Conservation (phyloP, 2,329 filamentous ascomycete species). For the Fusarium sacchari region DNA sequence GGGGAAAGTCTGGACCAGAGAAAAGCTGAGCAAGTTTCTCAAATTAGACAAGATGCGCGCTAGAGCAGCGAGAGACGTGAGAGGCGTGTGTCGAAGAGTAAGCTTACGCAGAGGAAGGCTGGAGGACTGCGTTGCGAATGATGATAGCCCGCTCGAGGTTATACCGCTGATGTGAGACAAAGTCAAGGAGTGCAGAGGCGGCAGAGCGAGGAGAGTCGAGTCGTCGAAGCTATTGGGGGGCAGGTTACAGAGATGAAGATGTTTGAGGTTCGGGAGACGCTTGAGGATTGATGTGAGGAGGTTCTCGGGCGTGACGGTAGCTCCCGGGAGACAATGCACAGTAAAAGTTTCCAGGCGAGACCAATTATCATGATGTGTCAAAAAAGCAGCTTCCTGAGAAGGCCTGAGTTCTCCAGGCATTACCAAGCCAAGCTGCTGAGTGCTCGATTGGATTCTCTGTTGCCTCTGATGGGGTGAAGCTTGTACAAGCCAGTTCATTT, state of each 20-base stretch:
- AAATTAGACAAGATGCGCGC: constrained; percentile 69
- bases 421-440: constrained; percentile 46
- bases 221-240: constrained; percentile 68
- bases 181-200: constrained; percentile 63
- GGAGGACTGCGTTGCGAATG: constrained; percentile 62
- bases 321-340: constrained; percentile 67
- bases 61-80: constrained; percentile 66
- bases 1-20: constrained; percentile 64
- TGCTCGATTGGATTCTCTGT: constrained; percentile 45
- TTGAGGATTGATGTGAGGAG: constrained; percentile 62
- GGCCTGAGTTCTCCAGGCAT: constrained; percentile 46
- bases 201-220: constrained; percentile 63
- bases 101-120: constrained; percentile 59
- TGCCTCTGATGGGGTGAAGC: constrained; percentile 41
- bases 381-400: constrained; percentile 55
- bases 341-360: constrained; percentile 64
- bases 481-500: constrained; percentile 69
- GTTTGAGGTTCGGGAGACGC: constrained; percentile 63
- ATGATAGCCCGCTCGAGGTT: constrained; percentile 64
- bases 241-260: constrained; percentile 68
- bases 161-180: constrained; percentile 67
- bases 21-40: constrained; percentile 58
- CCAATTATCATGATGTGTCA: constrained; percentile 66
- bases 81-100: constrained; percentile 64
- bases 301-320: constrained; percentile 62